Evolutionary conservation across 169 alveolate genomes (phyloP).

Genomic region (Cryptosporidium xiaoi): DNA sequence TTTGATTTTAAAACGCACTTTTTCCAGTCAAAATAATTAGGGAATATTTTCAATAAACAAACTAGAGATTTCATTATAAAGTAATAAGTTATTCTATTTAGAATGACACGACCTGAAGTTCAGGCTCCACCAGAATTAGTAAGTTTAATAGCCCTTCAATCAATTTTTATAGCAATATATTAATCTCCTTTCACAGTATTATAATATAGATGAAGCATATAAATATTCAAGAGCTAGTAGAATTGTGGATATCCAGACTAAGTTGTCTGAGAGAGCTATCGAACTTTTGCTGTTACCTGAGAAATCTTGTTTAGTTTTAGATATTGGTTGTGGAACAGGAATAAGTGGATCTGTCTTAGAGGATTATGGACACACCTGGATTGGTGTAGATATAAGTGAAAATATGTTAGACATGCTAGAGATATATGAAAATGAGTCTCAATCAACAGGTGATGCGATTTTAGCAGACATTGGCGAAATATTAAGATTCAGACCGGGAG

Average conservation of each 20-base stretch:
- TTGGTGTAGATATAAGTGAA: constrained; percentile 94
- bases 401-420: constrained; percentile 91
- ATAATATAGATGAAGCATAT: constrained; percentile 90
- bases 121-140: constrained; percentile 74
- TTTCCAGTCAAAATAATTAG: too few species aligned
- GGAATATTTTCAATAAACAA: not conserved
- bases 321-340: constrained; percentile 99
- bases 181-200: constrained; percentile 79
- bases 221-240: constrained; percentile 90
- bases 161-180: not conserved
- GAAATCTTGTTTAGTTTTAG: constrained; percentile 89
- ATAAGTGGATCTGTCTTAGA: constrained; percentile 92
- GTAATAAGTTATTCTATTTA: not conserved
- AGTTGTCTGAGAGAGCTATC: constrained; percentile 92
- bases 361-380: constrained; percentile 92
- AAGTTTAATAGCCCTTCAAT: not conserved
- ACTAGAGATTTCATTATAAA: not conserved
- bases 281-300: constrained; percentile 88
- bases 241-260: constrained; percentile 92
- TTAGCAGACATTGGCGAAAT: constrained; percentile 94
- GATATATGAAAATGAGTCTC: constrained; percentile 77
- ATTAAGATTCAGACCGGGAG: constrained; percentile 89
- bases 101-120: constrained; percentile 63
- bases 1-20: not conserved
- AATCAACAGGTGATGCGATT: constrained; percentile 90